Evolutionary conservation across 2,329 filamentous ascomycete genomes (phyloP).

Genomic region (Penicillium brasilianum): DNA sequence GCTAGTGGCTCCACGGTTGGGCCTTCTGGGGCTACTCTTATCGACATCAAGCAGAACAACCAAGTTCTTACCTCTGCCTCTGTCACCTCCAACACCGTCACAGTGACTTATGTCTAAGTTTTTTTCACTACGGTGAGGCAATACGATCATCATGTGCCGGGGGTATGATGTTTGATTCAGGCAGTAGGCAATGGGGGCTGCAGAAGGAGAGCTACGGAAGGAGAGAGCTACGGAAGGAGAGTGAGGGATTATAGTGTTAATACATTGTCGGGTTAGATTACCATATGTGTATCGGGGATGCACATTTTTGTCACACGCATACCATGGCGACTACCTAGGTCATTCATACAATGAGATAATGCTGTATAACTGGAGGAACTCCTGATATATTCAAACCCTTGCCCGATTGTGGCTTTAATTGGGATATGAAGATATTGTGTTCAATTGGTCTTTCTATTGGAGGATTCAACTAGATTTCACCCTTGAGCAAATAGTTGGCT

Average conservation of each 20-base stretch:
- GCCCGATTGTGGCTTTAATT: too few species aligned
- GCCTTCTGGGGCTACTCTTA: slow-evolving; percentile 45
- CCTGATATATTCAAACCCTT: too few species aligned
- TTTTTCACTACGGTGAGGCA: too few species aligned
- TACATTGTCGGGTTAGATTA: neutral
- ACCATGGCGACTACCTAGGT: neutral
- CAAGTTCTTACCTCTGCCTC: slow-evolving; percentile 39
- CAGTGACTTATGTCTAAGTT: slow-evolving; percentile 30
- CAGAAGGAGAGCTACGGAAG: too few species aligned
- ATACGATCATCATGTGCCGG: neutral
- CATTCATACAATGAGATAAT: neutral
- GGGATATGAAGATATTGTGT: too few species aligned
- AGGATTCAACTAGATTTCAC: too few species aligned
- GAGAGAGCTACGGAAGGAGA: neutral
- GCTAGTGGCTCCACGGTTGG: slow-evolving; percentile 36
- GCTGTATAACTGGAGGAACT: too few species aligned
- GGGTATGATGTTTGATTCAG: neutral
- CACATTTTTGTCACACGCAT: neutral
- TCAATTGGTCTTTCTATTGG: too few species aligned
- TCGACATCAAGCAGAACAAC: slow-evolving; percentile 52
- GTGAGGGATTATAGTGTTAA: neutral
- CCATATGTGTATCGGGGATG: neutral
- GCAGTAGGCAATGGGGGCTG: too few species aligned
- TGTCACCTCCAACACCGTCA: slow-evolving; percentile 25
- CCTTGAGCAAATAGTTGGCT: too few species aligned